Base-by-base conservation (phyloP, 2,329 filamentous ascomycete genomes). In the Colletotrichum cereale region DNA sequence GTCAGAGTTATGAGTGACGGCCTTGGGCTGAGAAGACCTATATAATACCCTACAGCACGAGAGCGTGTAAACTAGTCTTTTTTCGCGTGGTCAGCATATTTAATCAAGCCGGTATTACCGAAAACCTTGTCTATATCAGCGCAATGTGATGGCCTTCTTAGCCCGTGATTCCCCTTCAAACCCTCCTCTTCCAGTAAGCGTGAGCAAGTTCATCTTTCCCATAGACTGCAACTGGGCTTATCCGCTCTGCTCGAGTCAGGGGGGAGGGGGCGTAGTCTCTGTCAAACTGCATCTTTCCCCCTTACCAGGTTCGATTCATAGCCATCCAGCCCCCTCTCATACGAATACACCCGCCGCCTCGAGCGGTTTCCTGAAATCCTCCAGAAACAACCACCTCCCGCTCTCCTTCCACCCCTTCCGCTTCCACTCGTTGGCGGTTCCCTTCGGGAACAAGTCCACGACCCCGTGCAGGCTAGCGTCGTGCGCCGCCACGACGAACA, bases 41-140 rank as follows among this genome's bases (percentile, higher is more conserved):
- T 5, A 62, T 47, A 63, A 63, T 63, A 63, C 61, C 61, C 47
- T 40, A 42, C 47, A 24, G 61, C 36, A 42, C 16, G 18, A n/a
- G 3, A 40, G 36, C 24, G 38, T 53, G 31, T 50, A 50, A 29
- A 29, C 24, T 53, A 31, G 36, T 63, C 48, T 53, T 50, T 21
- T 8, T n/a, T n/a, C n/a, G 14, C 21, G 29, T 36, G n/a, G 44
- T 47, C 18, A 21, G 6, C 8, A 24, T n/a, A n/a, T n/a, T 50
- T 47, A 62, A 34, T 31, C 44, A 29, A 50, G n/a, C 38, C 38
- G 18, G 12, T 29, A 50, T 29, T 50, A 21, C 16, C 26, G 31
- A 38, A 38, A 4, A 3, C 5, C n/a, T 38, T 8, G 7, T 5
- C 12, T 11, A 18, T 2, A 18, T 4, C 11, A 8, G 18, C 7